Evolutionary conservation across 2,329 filamentous ascomycete genomes (phyloP).

Genomic region (Metarhizium guizhouense): DNA sequence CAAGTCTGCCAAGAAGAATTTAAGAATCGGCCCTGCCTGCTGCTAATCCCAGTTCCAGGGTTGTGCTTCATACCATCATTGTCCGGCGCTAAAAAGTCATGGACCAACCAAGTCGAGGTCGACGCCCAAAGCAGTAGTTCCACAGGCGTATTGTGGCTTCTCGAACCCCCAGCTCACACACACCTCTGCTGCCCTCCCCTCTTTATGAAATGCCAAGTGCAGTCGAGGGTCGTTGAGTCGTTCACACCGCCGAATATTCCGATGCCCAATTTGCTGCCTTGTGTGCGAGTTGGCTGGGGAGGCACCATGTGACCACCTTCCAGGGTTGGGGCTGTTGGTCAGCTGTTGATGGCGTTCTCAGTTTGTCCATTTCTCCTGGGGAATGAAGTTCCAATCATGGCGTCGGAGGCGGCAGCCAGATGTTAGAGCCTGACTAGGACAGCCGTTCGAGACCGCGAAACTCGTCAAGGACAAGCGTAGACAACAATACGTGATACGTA

Average conservation of each 20-base stretch:
- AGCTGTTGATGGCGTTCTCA: background rate
- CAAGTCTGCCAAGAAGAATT: background rate
- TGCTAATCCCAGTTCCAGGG: background rate
- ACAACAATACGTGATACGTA: background rate
- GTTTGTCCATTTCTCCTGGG: background rate
- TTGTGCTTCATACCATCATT: background rate
- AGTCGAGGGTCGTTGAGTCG: background rate
- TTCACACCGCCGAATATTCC: background rate
- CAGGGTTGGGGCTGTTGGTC: background rate
- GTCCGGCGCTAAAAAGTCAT: background rate
- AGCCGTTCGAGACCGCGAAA: background rate
- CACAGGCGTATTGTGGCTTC: background rate
- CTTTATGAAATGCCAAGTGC: too few species aligned
- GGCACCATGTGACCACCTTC: background rate
- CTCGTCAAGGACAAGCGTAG: background rate
- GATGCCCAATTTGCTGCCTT: background rate
- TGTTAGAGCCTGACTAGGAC: background rate
- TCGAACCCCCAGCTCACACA: background rate
- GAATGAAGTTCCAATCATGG: background rate
- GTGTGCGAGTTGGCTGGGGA: background rate
- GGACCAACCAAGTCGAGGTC: background rate
- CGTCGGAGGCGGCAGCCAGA: background rate
- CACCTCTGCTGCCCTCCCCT: too few species aligned
- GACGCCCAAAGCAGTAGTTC: slow-evolving; percentile 2
- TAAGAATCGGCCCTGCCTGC: background rate